These are phyloP conservation scores for Buddleja alternifolia DNA, from an alignment of 257 asterid species.

Conservation along the genomic window DNA sequence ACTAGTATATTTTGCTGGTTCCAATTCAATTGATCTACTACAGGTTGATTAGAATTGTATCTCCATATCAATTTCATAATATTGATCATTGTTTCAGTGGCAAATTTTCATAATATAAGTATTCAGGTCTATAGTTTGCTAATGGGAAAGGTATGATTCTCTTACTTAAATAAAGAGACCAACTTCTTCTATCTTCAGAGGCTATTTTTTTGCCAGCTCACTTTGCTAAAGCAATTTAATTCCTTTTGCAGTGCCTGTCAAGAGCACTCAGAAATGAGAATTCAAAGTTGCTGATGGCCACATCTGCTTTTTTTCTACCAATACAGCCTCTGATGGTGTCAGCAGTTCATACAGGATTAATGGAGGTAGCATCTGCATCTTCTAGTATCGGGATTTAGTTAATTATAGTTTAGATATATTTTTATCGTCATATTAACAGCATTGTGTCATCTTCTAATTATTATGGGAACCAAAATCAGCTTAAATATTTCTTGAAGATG, in stretches of 20 bases:
- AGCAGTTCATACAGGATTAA: conserved; percentile 91
- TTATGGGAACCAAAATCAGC: background rate
- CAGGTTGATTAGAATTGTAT: background rate
- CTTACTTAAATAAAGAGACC: conserved; percentile 8
- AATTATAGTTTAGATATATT: conserved; percentile 5
- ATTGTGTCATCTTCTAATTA: background rate
- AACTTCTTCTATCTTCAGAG: background rate
- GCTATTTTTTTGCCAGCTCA: conserved; percentile 1
- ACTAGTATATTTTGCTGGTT: background rate
- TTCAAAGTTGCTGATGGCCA: conserved; percentile 89
- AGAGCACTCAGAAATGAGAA: conserved; percentile 84
- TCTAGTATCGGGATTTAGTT: conserved; percentile 1
- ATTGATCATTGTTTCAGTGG: background rate
- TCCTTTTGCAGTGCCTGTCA: conserved; percentile 71
- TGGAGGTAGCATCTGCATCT: conserved; percentile 68
- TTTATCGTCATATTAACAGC: background rate
- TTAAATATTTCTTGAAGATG: background rate
- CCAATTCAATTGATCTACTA: background rate
- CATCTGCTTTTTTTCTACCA: conserved; percentile 78
- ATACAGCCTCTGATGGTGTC: conserved; percentile 95
- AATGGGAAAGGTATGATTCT: background rate
- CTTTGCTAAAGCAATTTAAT: conserved; percentile 12
- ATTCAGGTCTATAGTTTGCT: conserved; percentile 13
- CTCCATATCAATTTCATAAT: conserved; percentile 12
- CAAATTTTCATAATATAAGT: background rate